Evolutionary conservation across 768 basidiomycete species (phyloP).

Genomic region (Xerocomellus intermedius): DNA sequence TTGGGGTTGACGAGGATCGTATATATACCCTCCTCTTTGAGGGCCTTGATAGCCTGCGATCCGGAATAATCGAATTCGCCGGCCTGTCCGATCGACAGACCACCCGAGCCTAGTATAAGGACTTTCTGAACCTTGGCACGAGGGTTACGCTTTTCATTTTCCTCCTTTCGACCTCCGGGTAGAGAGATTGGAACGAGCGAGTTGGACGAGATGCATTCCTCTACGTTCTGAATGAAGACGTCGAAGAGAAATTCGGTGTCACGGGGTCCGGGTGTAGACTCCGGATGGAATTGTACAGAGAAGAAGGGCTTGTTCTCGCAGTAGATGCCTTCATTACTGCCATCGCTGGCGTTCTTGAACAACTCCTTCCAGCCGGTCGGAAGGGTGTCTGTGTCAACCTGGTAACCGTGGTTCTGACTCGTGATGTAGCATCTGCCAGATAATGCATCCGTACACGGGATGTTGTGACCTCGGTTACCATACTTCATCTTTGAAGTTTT

Average conservation of each 20-base stretch:
- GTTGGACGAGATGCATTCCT: slow-evolving; percentile 64
- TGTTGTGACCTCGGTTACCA: slow-evolving; percentile 98
- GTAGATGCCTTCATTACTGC: slow-evolving; percentile 97
- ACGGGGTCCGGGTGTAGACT: slow-evolving; percentile 92
- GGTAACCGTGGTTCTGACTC: slow-evolving; percentile 97
- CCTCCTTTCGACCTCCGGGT: slow-evolving; percentile 78
- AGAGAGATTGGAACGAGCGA: slow-evolving; percentile 58
- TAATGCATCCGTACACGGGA: slow-evolving; percentile 92
- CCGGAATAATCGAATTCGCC: slow-evolving; percentile 99
- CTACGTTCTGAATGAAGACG: slow-evolving; percentile 88
- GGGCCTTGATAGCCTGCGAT: slow-evolving; percentile 97
- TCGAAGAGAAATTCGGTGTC: slow-evolving; percentile 99
- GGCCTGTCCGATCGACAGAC: slow-evolving; percentile 96
- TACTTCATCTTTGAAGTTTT: slow-evolving; percentile 99
- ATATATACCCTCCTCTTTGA: slow-evolving; percentile 99
- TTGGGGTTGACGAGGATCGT: slow-evolving; percentile 99
- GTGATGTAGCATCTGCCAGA: slow-evolving; percentile 99
- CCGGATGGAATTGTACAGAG: slow-evolving; percentile 99
- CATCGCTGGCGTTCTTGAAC: slow-evolving; percentile 95
- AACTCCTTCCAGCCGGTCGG: slow-evolving; percentile 88
- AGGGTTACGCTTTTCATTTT: slow-evolving; percentile 73
- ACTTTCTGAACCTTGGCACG: slow-evolving; percentile 86
- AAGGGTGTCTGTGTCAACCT: slow-evolving; percentile 81
- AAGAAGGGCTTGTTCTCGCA: slow-evolving; percentile 93
- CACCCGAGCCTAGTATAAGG: slow-evolving; percentile 94